These are phyloP conservation scores for Talaromyces albobiverticillius DNA, from an alignment of 2,329 filamentous ascomycete species.

Conservation along the genomic window DNA sequence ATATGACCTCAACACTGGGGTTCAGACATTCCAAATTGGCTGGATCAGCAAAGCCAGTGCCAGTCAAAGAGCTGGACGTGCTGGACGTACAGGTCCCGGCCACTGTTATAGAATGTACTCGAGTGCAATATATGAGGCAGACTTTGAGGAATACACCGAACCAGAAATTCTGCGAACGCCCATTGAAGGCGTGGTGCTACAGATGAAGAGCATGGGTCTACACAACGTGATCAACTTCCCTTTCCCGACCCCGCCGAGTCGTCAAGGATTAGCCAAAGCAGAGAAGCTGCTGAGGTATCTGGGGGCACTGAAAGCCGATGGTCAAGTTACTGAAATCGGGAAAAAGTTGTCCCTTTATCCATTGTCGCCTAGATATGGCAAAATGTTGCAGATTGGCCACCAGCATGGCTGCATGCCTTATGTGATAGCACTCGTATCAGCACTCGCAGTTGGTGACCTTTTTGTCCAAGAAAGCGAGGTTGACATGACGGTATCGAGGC, in stretches of 20 bases:
- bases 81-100: slow-evolving; percentile 89
- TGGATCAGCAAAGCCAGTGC: slow-evolving; percentile 99
- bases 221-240: slow-evolving; percentile 91
- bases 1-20: slow-evolving; percentile 82
- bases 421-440: slow-evolving; percentile 83
- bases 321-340: slow-evolving; percentile 75
- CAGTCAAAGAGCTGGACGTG: slow-evolving; percentile 85
- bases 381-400: slow-evolving; percentile 86
- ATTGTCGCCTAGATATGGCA: slow-evolving; percentile 82
- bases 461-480: slow-evolving; percentile 81
- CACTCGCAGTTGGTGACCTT: slow-evolving; percentile 81
- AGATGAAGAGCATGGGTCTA: slow-evolving; percentile 92
- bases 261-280: slow-evolving; percentile 71
- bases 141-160: slow-evolving; percentile 80
- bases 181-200: slow-evolving; percentile 86
- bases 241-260: slow-evolving; percentile 86
- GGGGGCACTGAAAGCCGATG: slow-evolving; percentile 69
- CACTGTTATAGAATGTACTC: slow-evolving; percentile 96
- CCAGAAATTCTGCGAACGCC: slow-evolving; percentile 89
- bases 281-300: slow-evolving; percentile 85
- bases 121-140: slow-evolving; percentile 83
- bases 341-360: slow-evolving; percentile 84
- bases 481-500: slow-evolving; percentile 56
- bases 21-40: slow-evolving; percentile 90
- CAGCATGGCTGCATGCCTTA: slow-evolving; percentile 79